Evolutionary conservation across 2,329 filamentous ascomycete species (phyloP).

Genomic region (Neospermospora avenae): DNA sequence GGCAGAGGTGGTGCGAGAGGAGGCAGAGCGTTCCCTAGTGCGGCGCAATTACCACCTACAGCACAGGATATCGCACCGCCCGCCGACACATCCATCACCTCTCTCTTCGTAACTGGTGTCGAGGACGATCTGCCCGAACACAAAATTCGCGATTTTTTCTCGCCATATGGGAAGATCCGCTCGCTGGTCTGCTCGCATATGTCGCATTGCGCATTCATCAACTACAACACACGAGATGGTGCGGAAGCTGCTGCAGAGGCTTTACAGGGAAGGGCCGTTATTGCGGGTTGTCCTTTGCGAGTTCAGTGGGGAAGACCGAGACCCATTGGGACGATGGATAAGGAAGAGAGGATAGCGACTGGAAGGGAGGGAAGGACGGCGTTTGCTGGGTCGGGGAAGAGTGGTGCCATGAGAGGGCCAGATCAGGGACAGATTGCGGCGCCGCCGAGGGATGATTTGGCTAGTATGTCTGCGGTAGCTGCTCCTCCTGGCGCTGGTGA

Average conservation of each 20-base stretch:
- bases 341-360: constrained; percentile 78
- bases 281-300: constrained; percentile 84
- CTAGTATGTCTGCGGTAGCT: constrained; percentile 50
- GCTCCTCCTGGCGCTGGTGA: constrained; percentile 77
- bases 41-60: constrained; percentile 72
- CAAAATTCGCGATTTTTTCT: constrained; percentile 87
- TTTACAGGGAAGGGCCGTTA: constrained; percentile 83
- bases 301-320: constrained; percentile 93
- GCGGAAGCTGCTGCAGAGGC: constrained; percentile 83
- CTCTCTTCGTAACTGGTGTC: constrained; percentile 89
- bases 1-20: constrained; percentile 41
- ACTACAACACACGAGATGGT: constrained; percentile 79
- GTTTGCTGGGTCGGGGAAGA: constrained; percentile 45
- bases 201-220: constrained; percentile 95
- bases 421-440: constrained; percentile 28
- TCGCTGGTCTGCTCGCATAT: constrained; percentile 95
- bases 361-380: constrained; percentile 70
- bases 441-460: constrained; percentile 31
- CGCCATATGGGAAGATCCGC: constrained; percentile 82
- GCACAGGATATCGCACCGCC: constrained; percentile 86
- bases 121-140: constrained; percentile 95
- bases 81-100: constrained; percentile 79
- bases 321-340: constrained; percentile 86
- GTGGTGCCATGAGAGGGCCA: constrained; percentile 34
- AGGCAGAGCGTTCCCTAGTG: constrained; percentile 61